Evolutionary conservation across 2,329 filamentous ascomycete species (phyloP).

Genomic region (Catunica adiposa): DNA sequence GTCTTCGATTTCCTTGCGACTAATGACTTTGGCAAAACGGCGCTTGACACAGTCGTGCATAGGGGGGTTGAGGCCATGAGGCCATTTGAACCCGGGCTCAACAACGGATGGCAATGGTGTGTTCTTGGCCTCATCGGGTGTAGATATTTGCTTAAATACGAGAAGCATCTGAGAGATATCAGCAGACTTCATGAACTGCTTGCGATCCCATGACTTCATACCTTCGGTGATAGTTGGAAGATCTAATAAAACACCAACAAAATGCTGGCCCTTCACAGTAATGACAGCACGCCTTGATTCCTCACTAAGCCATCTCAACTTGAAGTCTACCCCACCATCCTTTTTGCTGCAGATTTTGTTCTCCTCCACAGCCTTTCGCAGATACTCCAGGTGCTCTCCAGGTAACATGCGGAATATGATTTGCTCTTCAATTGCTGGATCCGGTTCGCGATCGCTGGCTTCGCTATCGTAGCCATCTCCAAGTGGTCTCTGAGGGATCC

Average conservation of each 20-base stretch:
- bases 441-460: conserved; percentile 72
- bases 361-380: conserved; percentile 59
- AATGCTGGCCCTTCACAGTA: conserved; percentile 50
- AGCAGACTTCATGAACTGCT: conserved; percentile 72
- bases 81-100: conserved; percentile 53
- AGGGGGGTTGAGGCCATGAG: conserved; percentile 74
- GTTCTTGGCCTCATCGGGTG: conserved; percentile 48
- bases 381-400: conserved; percentile 69
- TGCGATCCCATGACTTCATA: conserved; percentile 87
- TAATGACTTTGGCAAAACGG: conserved; percentile 68
- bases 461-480: conserved; percentile 96
- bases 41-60: conserved; percentile 74
- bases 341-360: conserved; percentile 53
- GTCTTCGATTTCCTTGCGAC: conserved; percentile 67
- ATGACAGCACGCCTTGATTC: conserved; percentile 60
- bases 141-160: conserved; percentile 51
- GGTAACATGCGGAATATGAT: conserved; percentile 80
- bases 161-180: conserved; percentile 83
- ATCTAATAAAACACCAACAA: conserved; percentile 66
- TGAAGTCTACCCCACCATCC: conserved; percentile 59
- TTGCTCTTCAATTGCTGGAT: conserved; percentile 78
- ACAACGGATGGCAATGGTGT: conserved; percentile 56
- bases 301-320: conserved; percentile 61
- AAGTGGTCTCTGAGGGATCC: conserved; percentile 48
- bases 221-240: conserved; percentile 75